Evolutionary conservation across 768 basidiomycete genomes (phyloP).

Genomic region (Coprinopsis strossmayeri): DNA sequence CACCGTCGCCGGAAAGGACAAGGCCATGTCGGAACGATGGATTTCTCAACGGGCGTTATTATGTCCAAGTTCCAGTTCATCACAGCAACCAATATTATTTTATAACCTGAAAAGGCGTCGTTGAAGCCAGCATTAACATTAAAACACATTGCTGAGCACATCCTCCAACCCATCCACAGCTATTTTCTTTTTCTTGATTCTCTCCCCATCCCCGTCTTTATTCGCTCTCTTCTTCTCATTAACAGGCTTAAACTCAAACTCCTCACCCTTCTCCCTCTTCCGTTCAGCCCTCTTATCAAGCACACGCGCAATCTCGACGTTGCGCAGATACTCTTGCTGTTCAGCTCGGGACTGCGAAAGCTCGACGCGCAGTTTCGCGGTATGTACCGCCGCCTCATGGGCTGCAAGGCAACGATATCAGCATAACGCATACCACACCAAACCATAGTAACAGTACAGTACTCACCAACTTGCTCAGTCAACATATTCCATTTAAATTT

Average conservation of each 20-base stretch:
- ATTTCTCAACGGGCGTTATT: no score
- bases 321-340: conserved; percentile 88
- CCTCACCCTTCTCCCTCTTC: conserved; percentile 53
- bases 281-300: conserved; percentile 74
- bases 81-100: no score
- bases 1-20: no score
- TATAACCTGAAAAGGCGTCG: no score
- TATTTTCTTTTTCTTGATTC: conserved; percentile 20
- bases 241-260: conserved; percentile 31
- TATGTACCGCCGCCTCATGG: conserved; percentile 85
- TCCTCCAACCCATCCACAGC: conserved; percentile 23
- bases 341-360: conserved; percentile 82
- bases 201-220: conserved; percentile 11
- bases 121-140: no score
- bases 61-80: no score
- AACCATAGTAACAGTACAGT: no score
- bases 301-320: conserved; percentile 88
- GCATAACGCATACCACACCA: no score
- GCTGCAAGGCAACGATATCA: conserved; percentile 38
- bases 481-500: conserved; percentile 99
- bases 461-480: conserved; percentile 94
- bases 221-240: conserved; percentile 19
- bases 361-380: conserved; percentile 87
- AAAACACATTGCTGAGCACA: conserved; percentile 48
- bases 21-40: no score